Base-by-base conservation (phyloP, 169 alveolate genomes). In the Condylostoma magnum region DNA sequence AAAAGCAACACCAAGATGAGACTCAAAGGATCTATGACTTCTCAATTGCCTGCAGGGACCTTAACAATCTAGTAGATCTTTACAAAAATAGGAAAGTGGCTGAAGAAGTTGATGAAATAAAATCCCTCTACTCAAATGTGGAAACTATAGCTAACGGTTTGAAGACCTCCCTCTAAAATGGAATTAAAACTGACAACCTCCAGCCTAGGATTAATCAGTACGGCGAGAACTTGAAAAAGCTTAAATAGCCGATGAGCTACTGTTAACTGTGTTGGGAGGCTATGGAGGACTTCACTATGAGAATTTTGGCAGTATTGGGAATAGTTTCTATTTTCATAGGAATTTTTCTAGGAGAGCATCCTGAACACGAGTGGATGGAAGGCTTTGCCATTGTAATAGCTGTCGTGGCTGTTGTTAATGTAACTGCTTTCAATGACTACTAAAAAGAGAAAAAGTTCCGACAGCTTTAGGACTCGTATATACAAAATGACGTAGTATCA, bases 381-480 rank as follows among this genome's bases (percentile, higher is more conserved):
- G 98, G 98, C 37, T 65, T 89, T 47, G 95, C 97, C 20, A 95
- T 95, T 27, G 75, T 93, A 55, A 76, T 95, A 8, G 98, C 98
- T 18, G 97, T 95, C 34, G 41, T 92, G 54, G 90, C 93, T 41
- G 97, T 95, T 31, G 93, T 91, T 28, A 58, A 86, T 44, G 95
- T 93, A 56, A 85, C 96, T 27, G 91, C 97, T 12, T 81, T 80
- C 27, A 91, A 92, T 48, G 93, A 93, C 75, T 91, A 87, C 73
- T 36, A 82, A 72, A 95, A 95, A 84, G 97, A 95, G 65, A 78
- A 80, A 50, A 88, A 93, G 80, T 95, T 95, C 72, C 69, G 83
- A 27, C 84, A 91, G 80, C 87, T 93, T 34, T 76, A 93, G 60
- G 90, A 77, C 43, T 67, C 69, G 27, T 86, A 86, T n/a, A 83